Evolutionary conservation across 1,284 basidiomycete species (phyloP).

Genomic region (Tylopilus orsonianus): DNA sequence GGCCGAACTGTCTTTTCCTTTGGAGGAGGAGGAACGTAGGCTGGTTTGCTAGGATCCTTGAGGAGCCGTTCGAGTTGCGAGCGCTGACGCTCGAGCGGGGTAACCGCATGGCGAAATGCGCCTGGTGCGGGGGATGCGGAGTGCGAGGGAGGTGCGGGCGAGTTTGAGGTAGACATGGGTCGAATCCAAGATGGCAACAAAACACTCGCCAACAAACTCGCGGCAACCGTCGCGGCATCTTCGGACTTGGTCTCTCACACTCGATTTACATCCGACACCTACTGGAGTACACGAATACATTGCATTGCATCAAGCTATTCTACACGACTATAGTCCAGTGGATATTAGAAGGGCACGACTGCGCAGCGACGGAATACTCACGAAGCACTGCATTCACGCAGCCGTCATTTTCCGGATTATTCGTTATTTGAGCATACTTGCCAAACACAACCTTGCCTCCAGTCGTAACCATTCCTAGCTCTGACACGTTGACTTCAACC

Average conservation of each 20-base stretch:
- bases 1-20: conserved; percentile 79
- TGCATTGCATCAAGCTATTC: background rate
- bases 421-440: conserved; percentile 96
- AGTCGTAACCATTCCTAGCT: conserved; percentile 97
- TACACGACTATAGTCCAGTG: conserved; percentile 26
- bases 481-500: conserved; percentile 97
- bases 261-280: too few species aligned
- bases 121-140: conserved; percentile 34
- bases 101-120: conserved; percentile 63
- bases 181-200: conserved; percentile 11
- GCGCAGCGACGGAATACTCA: conserved; percentile 36
- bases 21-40: conserved; percentile 69
- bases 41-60: conserved; percentile 82
- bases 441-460: conserved; percentile 92
- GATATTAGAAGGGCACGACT: conserved; percentile 7
- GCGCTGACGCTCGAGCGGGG: conserved; percentile 71
- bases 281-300: too few species aligned
- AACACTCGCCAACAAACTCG: conserved; percentile 29
- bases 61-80: conserved; percentile 81
- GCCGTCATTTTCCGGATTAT: conserved; percentile 96
- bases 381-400: conserved; percentile 92
- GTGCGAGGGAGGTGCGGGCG: conserved; percentile 30
- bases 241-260: too few species aligned
- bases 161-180: conserved; percentile 31
- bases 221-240: too few species aligned